Evolutionary conservation across 2,329 filamentous ascomycete genomes (phyloP).

Genomic region (Fusarium sacchari): DNA sequence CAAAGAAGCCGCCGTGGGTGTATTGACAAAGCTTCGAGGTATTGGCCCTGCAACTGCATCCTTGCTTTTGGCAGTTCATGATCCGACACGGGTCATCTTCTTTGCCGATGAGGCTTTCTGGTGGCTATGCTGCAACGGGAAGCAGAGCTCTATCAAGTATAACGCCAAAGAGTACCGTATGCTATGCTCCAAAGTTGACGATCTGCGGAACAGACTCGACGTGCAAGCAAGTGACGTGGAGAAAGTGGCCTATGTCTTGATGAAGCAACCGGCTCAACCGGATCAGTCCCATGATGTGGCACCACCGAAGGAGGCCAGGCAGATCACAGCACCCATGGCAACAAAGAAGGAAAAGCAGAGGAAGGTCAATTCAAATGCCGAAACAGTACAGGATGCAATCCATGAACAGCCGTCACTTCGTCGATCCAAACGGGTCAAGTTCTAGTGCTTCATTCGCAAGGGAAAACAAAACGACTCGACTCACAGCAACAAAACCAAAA

Average conservation of each 20-base stretch:
- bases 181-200: constrained; percentile 58
- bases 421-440: constrained; percentile 41
- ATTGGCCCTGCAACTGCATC: constrained; percentile 84
- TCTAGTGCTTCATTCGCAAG: constrained; percentile 2
- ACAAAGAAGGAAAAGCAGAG: constrained; percentile 36
- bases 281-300: constrained; percentile 1
- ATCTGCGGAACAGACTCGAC: constrained; percentile 59
- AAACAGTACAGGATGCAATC: constrained; percentile 22
- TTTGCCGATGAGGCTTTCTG: constrained; percentile 84
- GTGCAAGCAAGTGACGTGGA: constrained; percentile 72
- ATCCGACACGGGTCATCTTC: constrained; percentile 71
- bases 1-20: constrained; percentile 60
- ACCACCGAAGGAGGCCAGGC: constrained; percentile 15
- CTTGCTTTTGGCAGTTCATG: constrained; percentile 73
- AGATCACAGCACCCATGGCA: background rate
- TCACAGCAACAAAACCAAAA: background rate
- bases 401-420: constrained; percentile 28
- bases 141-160: constrained; percentile 71
- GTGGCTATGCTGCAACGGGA: constrained; percentile 71
- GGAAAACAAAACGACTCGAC: background rate
- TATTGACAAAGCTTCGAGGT: constrained; percentile 71
- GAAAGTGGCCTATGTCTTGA: constrained; percentile 75
- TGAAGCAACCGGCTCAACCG: constrained; percentile 53
- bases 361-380: constrained; percentile 19
- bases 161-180: constrained; percentile 72